phyloP scores from a whole-genome alignment of 208 protist species.

The Crithidia bombi region DNA sequence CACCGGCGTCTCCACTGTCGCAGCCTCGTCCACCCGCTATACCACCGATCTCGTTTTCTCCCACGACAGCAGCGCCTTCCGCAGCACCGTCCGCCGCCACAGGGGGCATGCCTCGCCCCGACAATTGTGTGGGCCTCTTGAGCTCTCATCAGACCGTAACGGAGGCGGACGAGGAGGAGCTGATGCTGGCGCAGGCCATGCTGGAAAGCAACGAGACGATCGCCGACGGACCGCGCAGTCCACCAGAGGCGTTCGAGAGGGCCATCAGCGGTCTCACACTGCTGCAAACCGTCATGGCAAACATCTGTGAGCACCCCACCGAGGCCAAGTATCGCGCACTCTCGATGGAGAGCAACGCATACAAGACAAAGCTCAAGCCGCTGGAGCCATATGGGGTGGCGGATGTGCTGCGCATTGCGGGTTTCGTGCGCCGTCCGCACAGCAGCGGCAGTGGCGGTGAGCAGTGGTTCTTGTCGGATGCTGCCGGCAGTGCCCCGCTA shows the following conservation, averaged over 20 bases:
- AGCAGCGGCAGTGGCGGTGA: constrained; percentile 39
- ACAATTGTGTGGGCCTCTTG: constrained; percentile 36
- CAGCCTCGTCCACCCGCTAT: neutral
- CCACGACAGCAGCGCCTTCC: neutral
- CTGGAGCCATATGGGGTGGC: constrained; percentile 66
- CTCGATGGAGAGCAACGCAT: constrained; percentile 61
- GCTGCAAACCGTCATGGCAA: constrained; percentile 48
- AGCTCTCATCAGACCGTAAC: constrained; percentile 39
- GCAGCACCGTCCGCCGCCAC: too few species aligned
- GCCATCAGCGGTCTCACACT: constrained; percentile 49
- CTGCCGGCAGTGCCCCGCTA: constrained; percentile 48
- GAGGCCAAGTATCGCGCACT: constrained; percentile 63
- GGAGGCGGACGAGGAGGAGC: constrained; percentile 66
- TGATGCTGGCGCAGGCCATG: constrained; percentile 61
- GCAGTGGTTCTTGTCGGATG: constrained; percentile 70
- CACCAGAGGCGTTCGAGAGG: constrained; percentile 40
- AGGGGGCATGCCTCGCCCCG: neutral
- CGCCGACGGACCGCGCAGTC: constrained; percentile 29
- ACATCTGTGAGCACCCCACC: constrained; percentile 61
- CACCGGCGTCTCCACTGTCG: neutral
- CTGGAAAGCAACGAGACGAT: constrained; percentile 75
- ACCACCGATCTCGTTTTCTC: neutral
- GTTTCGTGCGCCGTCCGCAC: constrained; percentile 62
- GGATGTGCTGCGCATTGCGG: constrained; percentile 61
- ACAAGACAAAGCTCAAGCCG: constrained; percentile 62